Evolutionary conservation across 2,329 filamentous ascomycete genomes (phyloP).

Genomic region (Aspergillus spinulosporus): DNA sequence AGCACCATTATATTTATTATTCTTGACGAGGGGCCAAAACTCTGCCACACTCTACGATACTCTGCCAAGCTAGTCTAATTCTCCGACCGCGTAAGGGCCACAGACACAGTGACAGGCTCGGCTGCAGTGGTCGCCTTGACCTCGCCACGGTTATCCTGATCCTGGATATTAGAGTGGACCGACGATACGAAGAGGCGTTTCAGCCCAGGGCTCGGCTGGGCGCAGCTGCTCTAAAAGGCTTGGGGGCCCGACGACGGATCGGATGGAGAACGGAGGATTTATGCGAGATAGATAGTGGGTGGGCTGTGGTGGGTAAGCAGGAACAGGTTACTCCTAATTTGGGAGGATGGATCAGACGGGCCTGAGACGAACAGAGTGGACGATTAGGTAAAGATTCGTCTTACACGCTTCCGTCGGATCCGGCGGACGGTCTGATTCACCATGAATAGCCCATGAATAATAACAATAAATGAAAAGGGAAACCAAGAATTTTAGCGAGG

Average conservation of each 20-base stretch:
- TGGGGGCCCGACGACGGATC: neutral
- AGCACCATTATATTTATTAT: neutral
- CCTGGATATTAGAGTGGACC: neutral
- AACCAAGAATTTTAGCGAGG: neutral
- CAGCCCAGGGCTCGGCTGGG: slow-evolving; percentile 6
- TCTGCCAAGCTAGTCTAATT: neutral
- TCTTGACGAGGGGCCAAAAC: neutral
- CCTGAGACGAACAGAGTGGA: neutral
- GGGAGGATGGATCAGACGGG: neutral
- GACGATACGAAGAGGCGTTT: slow-evolving; percentile 4
- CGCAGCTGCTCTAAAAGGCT: neutral
- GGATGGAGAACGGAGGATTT: neutral
- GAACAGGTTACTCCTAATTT: slow-evolving; percentile 10
- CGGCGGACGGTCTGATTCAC: neutral
- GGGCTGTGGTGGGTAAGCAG: slow-evolving; percentile 8
- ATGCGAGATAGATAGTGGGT: slow-evolving; percentile 4
- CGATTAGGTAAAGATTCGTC: no score
- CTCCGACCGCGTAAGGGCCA: neutral
- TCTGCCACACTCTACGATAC: no score
- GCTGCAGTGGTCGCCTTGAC: neutral
- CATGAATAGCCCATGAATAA: no score
- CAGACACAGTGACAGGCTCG: neutral
- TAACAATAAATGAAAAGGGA: neutral
- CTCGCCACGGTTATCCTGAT: neutral
- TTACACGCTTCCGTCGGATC: neutral